Base-by-base conservation (phyloP, 768 basidiomycete species). In the Dioszegia crocea region DNA sequence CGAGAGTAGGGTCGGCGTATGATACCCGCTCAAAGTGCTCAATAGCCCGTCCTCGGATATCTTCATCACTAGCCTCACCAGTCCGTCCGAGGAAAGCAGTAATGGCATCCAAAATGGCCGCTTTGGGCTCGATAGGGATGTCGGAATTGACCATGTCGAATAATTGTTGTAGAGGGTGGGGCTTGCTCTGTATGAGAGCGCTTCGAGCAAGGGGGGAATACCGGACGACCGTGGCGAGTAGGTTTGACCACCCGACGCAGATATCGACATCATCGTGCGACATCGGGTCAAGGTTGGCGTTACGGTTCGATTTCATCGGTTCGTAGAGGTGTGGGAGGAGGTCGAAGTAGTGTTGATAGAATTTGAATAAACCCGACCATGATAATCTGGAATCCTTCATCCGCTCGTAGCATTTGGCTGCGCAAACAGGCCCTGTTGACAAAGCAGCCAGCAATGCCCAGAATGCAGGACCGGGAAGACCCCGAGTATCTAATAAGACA, bases 141-240 rank as follows among this genome's bases (percentile, higher is more conserved):
- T 74, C 69, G 59, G 67, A 66, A 39, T 74, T 74, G 48, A 74
- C 27, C 24, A 74, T 62, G 30, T 74, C 69, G 56, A 74, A 66
- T 19, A 74, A 38, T 19, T 67, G 47, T 31, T 66, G 65, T 11
- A 70, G n/a, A 4, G 69, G 67, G 47, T 68, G 46, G 1, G 71
- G 67, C 47, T 70, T 70, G 12, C 51, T 19, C 49, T 70, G 68
- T 17, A 73, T 54, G 17, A 73, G 31, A 9, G 66, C 52, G 30
- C 57, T 60, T 29, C 68, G 54, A 39, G 68, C 71, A 9, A 68
- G 45, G 19, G 56, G 54, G 2, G 69, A 74, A 63, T 64, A 68
- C 14, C 47, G 31, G 14, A 74, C 65, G 21, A 74, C 64, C 11
- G 61, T 66, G 3, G 66, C 45, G 36, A 73, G 57, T 3, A 70